These are phyloP conservation scores for Parathielavia hyrcaniae DNA, from an alignment of 495 filamentous ascomycete genomes.

Conservation along the genomic window DNA sequence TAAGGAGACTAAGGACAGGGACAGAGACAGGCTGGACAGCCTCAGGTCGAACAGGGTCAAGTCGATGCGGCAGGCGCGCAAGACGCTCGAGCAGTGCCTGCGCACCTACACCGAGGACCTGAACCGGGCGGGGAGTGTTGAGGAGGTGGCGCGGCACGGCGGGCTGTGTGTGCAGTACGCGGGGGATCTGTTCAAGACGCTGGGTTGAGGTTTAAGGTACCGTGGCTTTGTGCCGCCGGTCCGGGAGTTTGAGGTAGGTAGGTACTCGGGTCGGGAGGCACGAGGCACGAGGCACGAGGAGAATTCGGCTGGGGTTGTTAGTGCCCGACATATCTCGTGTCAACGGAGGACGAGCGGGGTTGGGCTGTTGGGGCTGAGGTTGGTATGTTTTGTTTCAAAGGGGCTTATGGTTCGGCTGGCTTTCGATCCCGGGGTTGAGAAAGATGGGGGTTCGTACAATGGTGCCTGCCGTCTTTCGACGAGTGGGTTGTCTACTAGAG, in stretches of 20 bases:
- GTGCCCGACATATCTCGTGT: too few species aligned
- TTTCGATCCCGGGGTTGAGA: too few species aligned
- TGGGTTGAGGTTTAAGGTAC: slow-evolving; percentile 4
- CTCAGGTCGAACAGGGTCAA: not conserved
- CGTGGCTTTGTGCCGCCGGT: not conserved
- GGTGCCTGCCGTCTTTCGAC: too few species aligned
- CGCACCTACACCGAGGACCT: slow-evolving; percentile 15
- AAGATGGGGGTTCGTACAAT: too few species aligned
- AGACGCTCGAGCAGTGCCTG: slow-evolving; percentile 23
- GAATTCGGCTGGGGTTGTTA: too few species aligned
- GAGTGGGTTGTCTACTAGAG: too few species aligned
- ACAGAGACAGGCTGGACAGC: not conserved
- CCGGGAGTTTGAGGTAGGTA: not conserved
- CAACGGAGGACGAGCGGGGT: not conserved
- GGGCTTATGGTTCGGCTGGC: too few species aligned
- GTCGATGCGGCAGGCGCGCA: slow-evolving; percentile 13
- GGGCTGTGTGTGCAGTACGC: slow-evolving; percentile 25
- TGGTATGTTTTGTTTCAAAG: too few species aligned
- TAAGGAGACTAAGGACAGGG: too few species aligned
- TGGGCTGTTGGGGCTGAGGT: too few species aligned
- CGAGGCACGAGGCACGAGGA: too few species aligned
- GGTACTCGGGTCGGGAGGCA: too few species aligned
- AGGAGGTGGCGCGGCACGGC: slow-evolving; percentile 20
- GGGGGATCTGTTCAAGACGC: slow-evolving; percentile 23
- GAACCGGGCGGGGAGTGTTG: slow-evolving; percentile 13